These are phyloP conservation scores for Grosmannia huntii DNA, from an alignment of 2,329 filamentous ascomycete species.

Conservation along the genomic window DNA sequence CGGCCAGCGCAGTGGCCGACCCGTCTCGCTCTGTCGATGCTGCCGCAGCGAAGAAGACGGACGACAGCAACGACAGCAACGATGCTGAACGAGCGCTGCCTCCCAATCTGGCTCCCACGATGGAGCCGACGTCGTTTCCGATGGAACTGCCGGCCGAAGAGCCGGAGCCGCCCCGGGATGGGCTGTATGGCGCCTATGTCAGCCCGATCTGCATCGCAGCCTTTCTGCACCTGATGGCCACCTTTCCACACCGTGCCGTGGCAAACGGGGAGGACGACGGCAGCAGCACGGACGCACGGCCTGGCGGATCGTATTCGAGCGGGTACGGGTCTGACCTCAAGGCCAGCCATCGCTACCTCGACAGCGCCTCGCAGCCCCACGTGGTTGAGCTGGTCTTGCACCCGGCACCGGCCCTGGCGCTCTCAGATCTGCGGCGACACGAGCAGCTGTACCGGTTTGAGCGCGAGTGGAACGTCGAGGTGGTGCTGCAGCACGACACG, in stretches of 20 bases:
- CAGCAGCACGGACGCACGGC: neutral
- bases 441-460: conserved; percentile 76
- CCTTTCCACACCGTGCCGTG: conserved; percentile 38
- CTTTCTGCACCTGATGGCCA: conserved; percentile 53
- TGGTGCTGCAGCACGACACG: conserved; percentile 60
- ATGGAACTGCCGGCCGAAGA: conserved; percentile 10
- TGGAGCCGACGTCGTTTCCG: conserved; percentile 32
- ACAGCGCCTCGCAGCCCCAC: conserved; percentile 43
- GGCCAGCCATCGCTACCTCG: conserved; percentile 53
- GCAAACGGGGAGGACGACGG: conserved; percentile 19
- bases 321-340: conserved; percentile 30
- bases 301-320: neutral
- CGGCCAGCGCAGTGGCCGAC: conserved; percentile 2
- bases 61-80: neutral
- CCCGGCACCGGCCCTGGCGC: conserved; percentile 45
- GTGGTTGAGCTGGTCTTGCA: conserved; percentile 56
- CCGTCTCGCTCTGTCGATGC: no score
- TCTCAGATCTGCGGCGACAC: conserved; percentile 63
- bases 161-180: conserved; percentile 36
- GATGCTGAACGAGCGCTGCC: conserved; percentile 24
- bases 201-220: conserved; percentile 53
- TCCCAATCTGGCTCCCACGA: conserved; percentile 43
- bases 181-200: conserved; percentile 53
- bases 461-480: conserved; percentile 79
- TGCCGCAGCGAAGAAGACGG: no score